phyloP scores from a whole-genome alignment of 1,284 basidiomycete species.

The Laetiporus sulphureus region DNA sequence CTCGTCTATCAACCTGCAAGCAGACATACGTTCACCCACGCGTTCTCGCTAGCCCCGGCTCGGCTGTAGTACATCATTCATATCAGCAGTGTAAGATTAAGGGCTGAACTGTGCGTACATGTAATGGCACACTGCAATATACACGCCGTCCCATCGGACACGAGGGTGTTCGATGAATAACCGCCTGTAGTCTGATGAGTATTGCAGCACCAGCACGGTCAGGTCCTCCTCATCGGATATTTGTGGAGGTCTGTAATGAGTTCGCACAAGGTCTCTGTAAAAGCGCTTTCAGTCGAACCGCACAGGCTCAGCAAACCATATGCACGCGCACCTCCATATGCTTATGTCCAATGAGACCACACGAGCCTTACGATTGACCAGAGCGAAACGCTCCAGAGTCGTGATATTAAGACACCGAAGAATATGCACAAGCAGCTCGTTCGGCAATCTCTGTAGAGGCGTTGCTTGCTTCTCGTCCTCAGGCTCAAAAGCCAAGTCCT shows the following conservation, averaged over 20 bases:
- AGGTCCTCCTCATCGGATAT: constrained; percentile 43
- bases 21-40: constrained; percentile 72
- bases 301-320: constrained; percentile 6
- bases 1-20: no score
- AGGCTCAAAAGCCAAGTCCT: constrained; percentile 53
- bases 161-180: constrained; percentile 79
- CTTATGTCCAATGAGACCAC: constrained; percentile 58
- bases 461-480: constrained; percentile 58
- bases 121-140: constrained; percentile 87
- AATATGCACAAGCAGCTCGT: constrained; percentile 69
- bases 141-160: constrained; percentile 79
- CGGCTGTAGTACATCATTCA: constrained; percentile 40
- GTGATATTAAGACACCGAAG: constrained; percentile 57
- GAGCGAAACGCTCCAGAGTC: constrained; percentile 72
- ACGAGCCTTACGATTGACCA: constrained; percentile 66
- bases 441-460: constrained; percentile 56
- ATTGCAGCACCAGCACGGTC: constrained; percentile 41
- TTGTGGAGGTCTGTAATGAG: constrained; percentile 70
- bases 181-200: constrained; percentile 62
- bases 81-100: constrained; percentile 2
- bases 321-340: constrained; percentile 69
- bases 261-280: constrained; percentile 43
- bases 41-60: constrained; percentile 69
- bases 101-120: constrained; percentile 39
- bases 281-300: constrained; percentile 9